Evolutionary conservation across 805 yeast genomes (phyloP).

Genomic region (Wickerhamiella nectarea): DNA sequence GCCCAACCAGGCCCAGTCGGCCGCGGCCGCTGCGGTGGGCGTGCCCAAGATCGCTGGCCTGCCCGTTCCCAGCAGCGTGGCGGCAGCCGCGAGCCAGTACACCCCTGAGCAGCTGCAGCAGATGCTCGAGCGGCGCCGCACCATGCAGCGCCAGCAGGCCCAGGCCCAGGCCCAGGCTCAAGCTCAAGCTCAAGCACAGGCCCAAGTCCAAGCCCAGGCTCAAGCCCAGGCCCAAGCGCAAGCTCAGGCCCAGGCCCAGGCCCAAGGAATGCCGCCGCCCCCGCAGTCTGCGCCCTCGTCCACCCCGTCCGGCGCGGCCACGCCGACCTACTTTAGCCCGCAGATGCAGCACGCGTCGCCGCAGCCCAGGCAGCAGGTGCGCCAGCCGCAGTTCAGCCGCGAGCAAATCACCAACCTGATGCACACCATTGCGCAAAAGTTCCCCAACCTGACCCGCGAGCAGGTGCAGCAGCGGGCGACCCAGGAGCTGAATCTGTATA

Average conservation of each 20-base stretch:
- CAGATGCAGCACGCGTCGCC: slow-evolving; percentile 4
- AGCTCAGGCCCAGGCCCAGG: slow-evolving; percentile 15
- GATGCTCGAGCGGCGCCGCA: slow-evolving; percentile 19
- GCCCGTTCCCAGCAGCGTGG: slow-evolving; percentile 21
- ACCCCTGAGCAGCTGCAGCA: slow-evolving; percentile 21
- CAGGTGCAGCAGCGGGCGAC: slow-evolving; percentile 19
- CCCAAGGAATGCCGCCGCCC: slow-evolving; percentile 15
- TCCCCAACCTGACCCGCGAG: slow-evolving; percentile 17
- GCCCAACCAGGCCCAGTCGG: background rate
- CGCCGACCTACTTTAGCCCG: background rate
- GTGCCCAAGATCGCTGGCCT: slow-evolving; percentile 19
- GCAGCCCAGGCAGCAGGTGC: slow-evolving; percentile 10
- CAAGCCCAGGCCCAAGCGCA: background rate
- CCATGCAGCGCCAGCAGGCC: background rate
- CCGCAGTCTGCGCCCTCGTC: slow-evolving; percentile 20
- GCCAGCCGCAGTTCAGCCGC: slow-evolving; percentile 9
- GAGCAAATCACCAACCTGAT: slow-evolving; percentile 18
- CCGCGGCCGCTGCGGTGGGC: no score
- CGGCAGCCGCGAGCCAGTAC: slow-evolving; percentile 16
- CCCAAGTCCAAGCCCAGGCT: background rate
- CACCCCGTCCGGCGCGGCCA: slow-evolving; percentile 4
- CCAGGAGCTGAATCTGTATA: slow-evolving; percentile 17
- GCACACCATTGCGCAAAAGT: slow-evolving; percentile 15
- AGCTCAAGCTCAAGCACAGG: background rate
- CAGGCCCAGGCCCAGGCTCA: background rate